Base-by-base conservation (phyloP, 1,284 basidiomycete species). In the Microstroma glucosiphilum region DNA sequence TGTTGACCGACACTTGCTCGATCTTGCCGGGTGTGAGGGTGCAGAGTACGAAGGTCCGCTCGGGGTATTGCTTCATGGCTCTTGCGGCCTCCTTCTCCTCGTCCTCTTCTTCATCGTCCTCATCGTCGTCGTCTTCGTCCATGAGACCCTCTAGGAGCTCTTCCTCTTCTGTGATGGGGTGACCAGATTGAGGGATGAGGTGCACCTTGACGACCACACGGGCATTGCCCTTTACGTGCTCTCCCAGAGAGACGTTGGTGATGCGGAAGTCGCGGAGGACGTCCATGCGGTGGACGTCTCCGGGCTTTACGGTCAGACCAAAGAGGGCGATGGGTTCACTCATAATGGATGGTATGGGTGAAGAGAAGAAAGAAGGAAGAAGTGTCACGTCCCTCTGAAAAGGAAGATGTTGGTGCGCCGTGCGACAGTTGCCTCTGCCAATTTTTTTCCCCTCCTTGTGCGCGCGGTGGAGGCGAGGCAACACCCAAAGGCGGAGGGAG, bases 231-330 rank as follows among this genome's bases (percentile, higher is more conserved):
- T 80, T 82, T 64, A 93, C 83, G 69, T 85, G 83, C 69, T 90
- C 88, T 60, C 87, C 88, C 58, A 93, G 85, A 8, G 90, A 86
- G 60, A 88, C 86, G 80, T 91, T 92, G 78, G 90, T 91, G 80
- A 96, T 86, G 75, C 84, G 84, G 74, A 94, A 82, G 81, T 92
- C 89, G 51, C 84, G 83, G 65, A 85, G 83, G 60, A 90, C 86
- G 62, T 84, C 80, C 71, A 91, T 74, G 63, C 83, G 82, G 73
- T 86, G 82, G 60, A 85, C 81, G 7, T 54, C 51, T 54, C 51
- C 51, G 13, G 51, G 51, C 51, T 54, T 54, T 6, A 54, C 21
- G 21, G 19, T 54, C 21, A 54, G 19, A 19, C 51, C 51, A 25
- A 54, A 54, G 51, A 54, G 51, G 2, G 21, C 51, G 15, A 54